Percentiles rank a stretch among this genome's conserved stretches.
Evolutionary conservation across 306 rosid species (phyloP).

Genomic region (Casuarina equisetifolia): DNA sequence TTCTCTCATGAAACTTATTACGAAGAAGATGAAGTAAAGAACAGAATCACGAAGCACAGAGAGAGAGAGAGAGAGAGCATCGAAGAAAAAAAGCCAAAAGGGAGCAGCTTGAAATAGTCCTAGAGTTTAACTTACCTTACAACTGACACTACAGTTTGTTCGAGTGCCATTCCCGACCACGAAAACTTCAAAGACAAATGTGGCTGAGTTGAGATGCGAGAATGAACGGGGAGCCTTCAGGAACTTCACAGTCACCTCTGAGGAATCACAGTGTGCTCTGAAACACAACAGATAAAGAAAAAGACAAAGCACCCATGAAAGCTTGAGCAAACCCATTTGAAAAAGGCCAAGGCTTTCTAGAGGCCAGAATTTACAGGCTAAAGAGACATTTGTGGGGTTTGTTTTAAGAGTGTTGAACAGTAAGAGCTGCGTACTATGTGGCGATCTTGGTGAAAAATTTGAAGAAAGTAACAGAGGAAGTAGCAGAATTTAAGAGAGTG

Average conservation of each 20-base stretch:
- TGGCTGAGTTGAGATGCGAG: conserved; percentile 72
- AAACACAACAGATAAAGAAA: conserved; percentile 41
- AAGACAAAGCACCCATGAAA: conserved; percentile 36
- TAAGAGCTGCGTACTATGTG: conserved; percentile 17
- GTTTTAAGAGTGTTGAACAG: conserved; percentile 21
- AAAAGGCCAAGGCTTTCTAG: conserved; percentile 5
- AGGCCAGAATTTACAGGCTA: conserved; percentile 24
- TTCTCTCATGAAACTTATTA: background rate
- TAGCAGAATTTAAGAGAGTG: conserved; percentile 30
- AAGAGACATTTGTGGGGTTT: conserved; percentile 31
- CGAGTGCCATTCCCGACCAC: conserved; percentile 36
- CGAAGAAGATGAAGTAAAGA: background rate
- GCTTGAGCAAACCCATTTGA: conserved; percentile 54
- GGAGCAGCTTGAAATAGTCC: conserved; percentile 8
- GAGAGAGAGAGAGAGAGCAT: conserved; percentile 1
- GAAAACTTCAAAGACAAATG: conserved; percentile 63
- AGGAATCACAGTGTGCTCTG: conserved; percentile 39
- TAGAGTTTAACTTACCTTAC: conserved; percentile 56
- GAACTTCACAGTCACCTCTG: conserved; percentile 60
- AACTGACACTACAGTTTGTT: conserved; percentile 61
- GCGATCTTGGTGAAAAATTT: background rate
- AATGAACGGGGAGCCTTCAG: conserved; percentile 71
- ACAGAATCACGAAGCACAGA: background rate
- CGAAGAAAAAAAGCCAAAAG: background rate
- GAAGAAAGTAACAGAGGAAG: conserved; percentile 15